Percentiles rank a stretch among this genome's conserved stretches.
Evolutionary conservation across 306 rosid species (phyloP).

Genomic region (Prunus mira): DNA sequence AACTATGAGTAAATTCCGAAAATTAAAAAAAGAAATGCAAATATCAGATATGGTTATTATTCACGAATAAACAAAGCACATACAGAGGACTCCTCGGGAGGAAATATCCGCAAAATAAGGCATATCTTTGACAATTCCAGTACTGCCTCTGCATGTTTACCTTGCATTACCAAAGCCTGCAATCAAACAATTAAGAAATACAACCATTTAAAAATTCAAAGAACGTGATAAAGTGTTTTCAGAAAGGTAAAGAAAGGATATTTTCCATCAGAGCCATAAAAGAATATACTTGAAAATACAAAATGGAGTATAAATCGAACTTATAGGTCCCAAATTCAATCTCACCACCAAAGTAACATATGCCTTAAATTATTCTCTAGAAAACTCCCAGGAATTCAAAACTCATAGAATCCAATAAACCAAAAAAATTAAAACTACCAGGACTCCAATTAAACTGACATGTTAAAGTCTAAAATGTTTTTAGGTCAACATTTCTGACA

Average conservation of each 20-base stretch:
- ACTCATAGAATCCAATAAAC: not conserved
- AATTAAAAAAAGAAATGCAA: constrained; percentile 1
- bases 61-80: constrained; percentile 21
- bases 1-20: not conserved
- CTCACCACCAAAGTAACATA: not conserved
- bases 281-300: not conserved
- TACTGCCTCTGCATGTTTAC: constrained; percentile 60
- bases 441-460: not conserved
- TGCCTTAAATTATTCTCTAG: not conserved
- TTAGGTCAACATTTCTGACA: not conserved
- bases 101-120: constrained; percentile 62
- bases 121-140: constrained; percentile 79
- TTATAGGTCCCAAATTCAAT: not conserved
- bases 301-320: not conserved
- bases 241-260: not conserved
- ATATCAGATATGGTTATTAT: not conserved
- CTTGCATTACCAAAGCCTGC: constrained; percentile 92
- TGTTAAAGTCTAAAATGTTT: not conserved
- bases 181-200: constrained; percentile 6
- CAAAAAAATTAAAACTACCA: not conserved
- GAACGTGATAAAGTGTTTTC: not conserved
- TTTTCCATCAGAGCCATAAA: not conserved
- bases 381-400: not conserved
- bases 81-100: constrained; percentile 90
- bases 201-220: not conserved